phyloP scores from a whole-genome alignment of 2,329 filamentous ascomycete genomes.

The Periconia digitata region DNA sequence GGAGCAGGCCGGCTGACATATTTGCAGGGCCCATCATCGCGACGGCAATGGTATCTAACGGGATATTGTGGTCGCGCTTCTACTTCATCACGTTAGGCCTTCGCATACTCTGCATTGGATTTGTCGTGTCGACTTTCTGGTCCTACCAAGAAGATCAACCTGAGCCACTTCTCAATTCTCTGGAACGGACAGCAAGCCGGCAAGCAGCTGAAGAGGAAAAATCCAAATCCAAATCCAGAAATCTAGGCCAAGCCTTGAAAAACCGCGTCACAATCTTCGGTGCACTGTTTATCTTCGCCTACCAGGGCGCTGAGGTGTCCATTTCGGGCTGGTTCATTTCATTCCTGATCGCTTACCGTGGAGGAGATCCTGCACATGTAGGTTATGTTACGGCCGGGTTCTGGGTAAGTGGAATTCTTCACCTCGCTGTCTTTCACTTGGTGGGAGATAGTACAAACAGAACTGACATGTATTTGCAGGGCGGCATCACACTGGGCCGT shows the following conservation, averaged over 20 bases:
- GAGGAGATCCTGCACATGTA: constrained; percentile 69
- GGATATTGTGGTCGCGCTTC: constrained; percentile 68
- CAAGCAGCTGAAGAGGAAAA: constrained; percentile 34
- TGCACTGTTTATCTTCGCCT: constrained; percentile 80
- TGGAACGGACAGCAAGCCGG: constrained; percentile 48
- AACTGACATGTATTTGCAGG: constrained; percentile 44
- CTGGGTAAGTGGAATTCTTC: constrained; percentile 52
- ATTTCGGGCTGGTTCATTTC: constrained; percentile 87
- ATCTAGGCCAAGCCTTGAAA: constrained; percentile 53
- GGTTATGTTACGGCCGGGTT: constrained; percentile 77
- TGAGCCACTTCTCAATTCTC: constrained; percentile 45
- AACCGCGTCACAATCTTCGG: constrained; percentile 68
- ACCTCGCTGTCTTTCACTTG: background rate
- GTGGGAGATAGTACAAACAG: background rate
- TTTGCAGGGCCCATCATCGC: constrained; percentile 77
- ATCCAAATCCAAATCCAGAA: constrained; percentile 51
- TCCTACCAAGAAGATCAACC: constrained; percentile 65
- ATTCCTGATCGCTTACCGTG: constrained; percentile 73
- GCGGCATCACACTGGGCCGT: constrained; percentile 73
- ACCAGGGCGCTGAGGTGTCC: constrained; percentile 82
- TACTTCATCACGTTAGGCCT: constrained; percentile 68
- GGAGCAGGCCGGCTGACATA: no score
- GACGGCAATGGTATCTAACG: constrained; percentile 67
- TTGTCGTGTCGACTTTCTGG: constrained; percentile 69
- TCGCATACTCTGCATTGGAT: constrained; percentile 57